These are phyloP conservation scores for Aspergillus ustus DNA, from an alignment of 2,329 filamentous ascomycete genomes.

Conservation along the genomic window DNA sequence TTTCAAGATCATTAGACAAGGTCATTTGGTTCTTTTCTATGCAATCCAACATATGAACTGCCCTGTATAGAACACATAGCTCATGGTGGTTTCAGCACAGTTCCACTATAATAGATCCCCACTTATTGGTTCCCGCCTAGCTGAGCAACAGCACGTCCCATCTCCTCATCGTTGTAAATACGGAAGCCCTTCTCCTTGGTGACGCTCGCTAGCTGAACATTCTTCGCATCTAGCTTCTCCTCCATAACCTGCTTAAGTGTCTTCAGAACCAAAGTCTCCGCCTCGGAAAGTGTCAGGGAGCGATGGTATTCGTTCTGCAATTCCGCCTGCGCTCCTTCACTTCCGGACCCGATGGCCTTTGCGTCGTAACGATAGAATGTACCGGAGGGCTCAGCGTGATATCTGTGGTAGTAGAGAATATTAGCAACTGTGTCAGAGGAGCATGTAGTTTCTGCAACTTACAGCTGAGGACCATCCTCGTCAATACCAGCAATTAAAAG, in stretches of 20 bases:
- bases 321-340: constrained; percentile 96
- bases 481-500: constrained; percentile 96
- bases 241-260: constrained; percentile 99
- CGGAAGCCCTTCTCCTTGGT: constrained; percentile 97
- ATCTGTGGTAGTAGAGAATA: constrained; percentile 53
- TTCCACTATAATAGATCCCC: constrained; percentile 20
- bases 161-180: constrained; percentile 98
- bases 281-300: constrained; percentile 89
- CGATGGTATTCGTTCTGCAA: constrained; percentile 99
- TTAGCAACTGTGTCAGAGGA: background rate
- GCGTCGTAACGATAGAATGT: constrained; percentile 99
- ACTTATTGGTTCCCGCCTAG: constrained; percentile 50
- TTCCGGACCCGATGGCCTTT: constrained; percentile 97
- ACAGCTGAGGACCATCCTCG: constrained; percentile 92
- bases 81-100: constrained; percentile 18
- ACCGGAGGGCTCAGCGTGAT: constrained; percentile 96
- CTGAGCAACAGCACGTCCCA: constrained; percentile 88
- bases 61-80: constrained; percentile 22
- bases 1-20: constrained; percentile 27
- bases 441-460: constrained; percentile 36
- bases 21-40: constrained; percentile 36
- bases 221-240: constrained; percentile 98
- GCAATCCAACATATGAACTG: constrained; percentile 27
- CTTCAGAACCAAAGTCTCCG: constrained; percentile 94
- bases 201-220: constrained; percentile 96